These are phyloP conservation scores for Penicillium nordicum DNA, from an alignment of 2,329 filamentous ascomycete species.

Conservation along the genomic window DNA sequence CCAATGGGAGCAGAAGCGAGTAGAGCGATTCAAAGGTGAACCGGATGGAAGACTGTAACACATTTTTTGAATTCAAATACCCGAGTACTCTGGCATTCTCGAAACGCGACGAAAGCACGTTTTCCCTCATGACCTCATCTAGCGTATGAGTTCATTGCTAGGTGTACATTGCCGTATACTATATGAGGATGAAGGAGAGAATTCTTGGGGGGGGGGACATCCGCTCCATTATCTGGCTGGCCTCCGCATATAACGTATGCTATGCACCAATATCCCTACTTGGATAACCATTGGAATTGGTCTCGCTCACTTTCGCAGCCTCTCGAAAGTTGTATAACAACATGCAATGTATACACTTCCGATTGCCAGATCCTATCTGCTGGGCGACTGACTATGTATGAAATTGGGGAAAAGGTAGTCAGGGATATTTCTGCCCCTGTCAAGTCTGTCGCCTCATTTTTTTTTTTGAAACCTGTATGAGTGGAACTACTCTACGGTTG, in stretches of 20 bases:
- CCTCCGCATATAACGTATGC: background rate
- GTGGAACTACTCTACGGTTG: conserved; percentile 5
- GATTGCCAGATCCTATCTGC: background rate
- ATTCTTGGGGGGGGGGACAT: background rate
- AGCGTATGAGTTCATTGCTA: background rate
- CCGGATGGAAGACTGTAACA: conserved; percentile 71
- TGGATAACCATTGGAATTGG: background rate
- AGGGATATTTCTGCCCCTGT: background rate
- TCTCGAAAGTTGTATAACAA: background rate
- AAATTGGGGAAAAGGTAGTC: background rate
- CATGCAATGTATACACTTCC: background rate
- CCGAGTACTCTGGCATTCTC: background rate
- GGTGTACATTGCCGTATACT: background rate
- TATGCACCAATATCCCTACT: background rate
- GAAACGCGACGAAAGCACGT: background rate
- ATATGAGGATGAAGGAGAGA: background rate
- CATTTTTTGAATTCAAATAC: conserved; percentile 16
- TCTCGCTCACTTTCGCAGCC: background rate
- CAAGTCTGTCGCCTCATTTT: background rate
- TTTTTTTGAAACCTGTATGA: conserved; percentile 2
- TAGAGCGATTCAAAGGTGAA: conserved; percentile 85
- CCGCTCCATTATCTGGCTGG: background rate
- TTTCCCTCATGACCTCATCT: background rate
- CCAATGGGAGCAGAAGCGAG: conserved; percentile 94
- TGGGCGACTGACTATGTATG: background rate